phyloP scores from a whole-genome alignment of 2,329 filamentous ascomycete genomes.

The Talaromyces sp. region DNA sequence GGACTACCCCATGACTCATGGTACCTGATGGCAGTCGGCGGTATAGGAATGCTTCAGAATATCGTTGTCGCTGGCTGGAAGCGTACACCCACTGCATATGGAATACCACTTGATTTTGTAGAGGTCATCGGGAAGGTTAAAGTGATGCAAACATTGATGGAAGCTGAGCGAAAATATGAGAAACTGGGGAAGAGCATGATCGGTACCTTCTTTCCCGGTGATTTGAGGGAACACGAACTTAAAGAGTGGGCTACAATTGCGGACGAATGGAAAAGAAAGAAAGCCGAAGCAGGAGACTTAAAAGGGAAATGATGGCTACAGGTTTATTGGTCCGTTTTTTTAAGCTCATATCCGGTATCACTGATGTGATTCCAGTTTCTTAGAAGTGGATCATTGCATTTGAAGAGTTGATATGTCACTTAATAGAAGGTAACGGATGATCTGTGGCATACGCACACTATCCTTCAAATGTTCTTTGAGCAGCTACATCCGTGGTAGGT shows the following conservation, averaged over 20 bases:
- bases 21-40: slow-evolving; percentile 39
- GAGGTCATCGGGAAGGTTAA: slow-evolving; percentile 26
- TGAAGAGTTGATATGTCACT: no score
- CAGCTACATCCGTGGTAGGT: no score
- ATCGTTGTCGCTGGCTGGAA: slow-evolving; percentile 28
- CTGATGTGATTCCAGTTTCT: no score
- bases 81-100: slow-evolving; percentile 25
- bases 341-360: no score
- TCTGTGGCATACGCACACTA: no score
- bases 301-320: neutral
- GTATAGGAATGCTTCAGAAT: slow-evolving; percentile 40
- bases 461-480: no score
- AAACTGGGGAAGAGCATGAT: slow-evolving; percentile 26
- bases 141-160: slow-evolving; percentile 28
- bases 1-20: slow-evolving; percentile 36
- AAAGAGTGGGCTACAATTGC: slow-evolving; percentile 14
- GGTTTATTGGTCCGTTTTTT: no score
- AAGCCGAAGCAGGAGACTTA: neutral
- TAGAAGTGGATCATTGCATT: no score
- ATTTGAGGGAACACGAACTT: slow-evolving; percentile 14
- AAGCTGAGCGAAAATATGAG: slow-evolving; percentile 26
- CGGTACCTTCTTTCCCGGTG: slow-evolving; percentile 27
- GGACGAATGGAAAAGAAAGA: slow-evolving; percentile 9
- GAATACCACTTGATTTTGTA: slow-evolving; percentile 24
- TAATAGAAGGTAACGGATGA: no score